Evolutionary conservation across 805 yeast species (phyloP), one percentile per base, ranked within the genome.

Genomic region (Priceomyces medius): DNA sequence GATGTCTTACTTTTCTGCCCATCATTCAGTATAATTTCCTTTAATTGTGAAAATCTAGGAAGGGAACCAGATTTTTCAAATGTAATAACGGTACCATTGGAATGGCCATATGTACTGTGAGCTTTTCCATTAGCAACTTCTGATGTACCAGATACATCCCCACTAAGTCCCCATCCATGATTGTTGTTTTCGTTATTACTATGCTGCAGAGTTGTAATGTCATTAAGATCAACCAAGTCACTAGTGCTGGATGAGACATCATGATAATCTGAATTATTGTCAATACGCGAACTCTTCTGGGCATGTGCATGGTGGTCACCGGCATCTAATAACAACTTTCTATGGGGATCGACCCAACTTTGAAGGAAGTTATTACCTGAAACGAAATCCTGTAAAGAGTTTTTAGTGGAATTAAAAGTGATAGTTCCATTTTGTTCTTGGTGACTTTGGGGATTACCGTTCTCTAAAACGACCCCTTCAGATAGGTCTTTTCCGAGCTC

Each of bases 41-140:
- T 64, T 44, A 71, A 56, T 32, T 71, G 74, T n/a, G 61, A 45
- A 0, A 68, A 68, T 43, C 61, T 61, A 0, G 71, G 68, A 1
- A 64, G 46, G 31, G 51, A 51, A 7, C 34, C 20, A 23, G 41
- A 49, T 10, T 33, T 46, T 18, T 46, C 45, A 19, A 47, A 53
- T 3, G 40, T 38, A 7, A 58, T 51, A 12, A 36, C 35, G 7
- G 64, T 54, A 7, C 42, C 40, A 34, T 42, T 43, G 2, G 38
- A 29, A 12, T 16, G 42, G 17, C 18, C 35, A 34, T 40, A 35
- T 9, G 31, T 26, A 8, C 47, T 43, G 24, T 39, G 36, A 4
- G 41, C 33, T 17, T 43, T 46, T 33, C 44, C 46, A 18, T 40
- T 40, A 8, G 21, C 40, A 32, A 41, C 44, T 19, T 17, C 21